Evolutionary conservation across 495 filamentous ascomycete species (phyloP), one percentile per base, ranked within the genome.

Genomic region (Polyplosphaeria fusca): DNA sequence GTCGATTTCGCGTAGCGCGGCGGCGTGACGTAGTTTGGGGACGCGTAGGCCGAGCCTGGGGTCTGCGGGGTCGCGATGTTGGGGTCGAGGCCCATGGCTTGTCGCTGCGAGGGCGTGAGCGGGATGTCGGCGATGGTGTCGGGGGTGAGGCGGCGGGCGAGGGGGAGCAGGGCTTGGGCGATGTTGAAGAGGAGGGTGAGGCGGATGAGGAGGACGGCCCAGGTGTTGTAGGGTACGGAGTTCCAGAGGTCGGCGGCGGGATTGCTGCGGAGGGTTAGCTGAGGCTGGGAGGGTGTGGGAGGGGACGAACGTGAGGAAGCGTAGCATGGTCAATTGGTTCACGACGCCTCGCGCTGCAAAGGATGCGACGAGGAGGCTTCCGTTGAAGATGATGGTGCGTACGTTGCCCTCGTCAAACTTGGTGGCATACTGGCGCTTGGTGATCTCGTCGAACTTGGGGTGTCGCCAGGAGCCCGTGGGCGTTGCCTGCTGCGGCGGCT

Each of bases 51-150:
- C 1, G 63, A 62, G 42, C 74, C 74, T 0, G 88, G 84, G 0
- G 88, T 90, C 2, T 78, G 73, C 2, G 86, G 79, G 2, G 78
- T 84, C 2, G 88, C 85, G 41, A 86, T 79, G 13, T 96, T 82
- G 4, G 89, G 87, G 47, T 86, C 80, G 9, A 98, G 82, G 11
- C 91, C 91, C 18, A 98, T 79, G 16, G 95, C 81, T 47, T 81
- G 77, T 37, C 93, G 87, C 70, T 98, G 93, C 12, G 85, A 84
- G 20, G 93, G 89, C 4, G 91, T 96, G 47, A 98, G 79, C 57
- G 93, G 83, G 44, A 98, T 94, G 69, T 98, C 92, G 61, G 83
- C 76, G 55, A 96, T 78, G 57, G 92, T 81, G 69, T 95, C 91
- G 52, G 77, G 79, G 46, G 46, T 46, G 41, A 48, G 54, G 5